These are phyloP conservation scores for Acanthamoeba healyi DNA, from an alignment of 208 protist genomes.

Conservation along the genomic window DNA sequence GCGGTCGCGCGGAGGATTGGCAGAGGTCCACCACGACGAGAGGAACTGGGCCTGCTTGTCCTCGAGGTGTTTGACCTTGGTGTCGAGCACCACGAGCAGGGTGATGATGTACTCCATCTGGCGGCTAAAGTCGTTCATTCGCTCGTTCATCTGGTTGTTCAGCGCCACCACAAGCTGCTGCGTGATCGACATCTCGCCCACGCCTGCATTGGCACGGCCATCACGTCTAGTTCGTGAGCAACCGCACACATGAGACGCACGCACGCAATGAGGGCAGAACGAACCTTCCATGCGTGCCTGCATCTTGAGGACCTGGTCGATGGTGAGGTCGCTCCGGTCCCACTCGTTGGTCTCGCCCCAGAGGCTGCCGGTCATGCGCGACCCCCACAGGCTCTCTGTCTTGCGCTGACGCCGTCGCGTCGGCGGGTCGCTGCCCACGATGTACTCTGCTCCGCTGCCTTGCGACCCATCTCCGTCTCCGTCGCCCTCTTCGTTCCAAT, in stretches of 20 bases:
- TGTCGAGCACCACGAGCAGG: constrained; percentile 52
- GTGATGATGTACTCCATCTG: constrained; percentile 62
- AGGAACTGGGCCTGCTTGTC: constrained; percentile 26
- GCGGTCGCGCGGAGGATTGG: too few species aligned
- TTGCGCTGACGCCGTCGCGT: background rate
- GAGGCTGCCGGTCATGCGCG: constrained; percentile 27
- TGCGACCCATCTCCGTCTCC: background rate
- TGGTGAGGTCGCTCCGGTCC: constrained; percentile 29
- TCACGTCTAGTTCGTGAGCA: too few species aligned
- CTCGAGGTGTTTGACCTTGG: constrained; percentile 39
- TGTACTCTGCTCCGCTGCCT: background rate
- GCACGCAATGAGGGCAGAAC: too few species aligned
- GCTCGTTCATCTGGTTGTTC: constrained; percentile 68
- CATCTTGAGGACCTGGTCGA: constrained; percentile 10
- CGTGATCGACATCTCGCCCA: constrained; percentile 65
- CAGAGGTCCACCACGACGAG: too few species aligned
- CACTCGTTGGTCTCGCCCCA: constrained; percentile 16
- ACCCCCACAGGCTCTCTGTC: constrained; percentile 10
- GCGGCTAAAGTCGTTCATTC: constrained; percentile 48
- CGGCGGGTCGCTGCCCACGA: background rate
- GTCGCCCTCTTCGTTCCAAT: background rate
- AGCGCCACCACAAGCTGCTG: constrained; percentile 64
- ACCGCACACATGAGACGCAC: too few species aligned
- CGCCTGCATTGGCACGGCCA: too few species aligned
- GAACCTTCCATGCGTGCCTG: constrained; percentile 33